Base-by-base conservation (phyloP, 83 land plant species). In the Isoetes engelmannii region DNA sequence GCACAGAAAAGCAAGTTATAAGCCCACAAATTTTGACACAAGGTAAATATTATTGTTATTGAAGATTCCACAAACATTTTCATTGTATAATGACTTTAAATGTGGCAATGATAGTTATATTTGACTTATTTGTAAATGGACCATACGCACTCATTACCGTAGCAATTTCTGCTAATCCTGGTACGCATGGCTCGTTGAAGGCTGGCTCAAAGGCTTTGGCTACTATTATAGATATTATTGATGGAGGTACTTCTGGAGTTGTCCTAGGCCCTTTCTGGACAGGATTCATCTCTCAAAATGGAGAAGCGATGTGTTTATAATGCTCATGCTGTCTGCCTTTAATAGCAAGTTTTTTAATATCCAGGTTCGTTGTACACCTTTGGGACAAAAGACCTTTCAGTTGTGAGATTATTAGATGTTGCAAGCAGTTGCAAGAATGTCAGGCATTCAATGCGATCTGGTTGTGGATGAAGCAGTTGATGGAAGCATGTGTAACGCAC, bases 111-210 rank as follows among this genome's bases (percentile, higher is more conserved):
- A 83, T 90, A 87, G 83, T 88, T 58, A 47, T 81, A 49, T 80
- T 87, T 49, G 96, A 92, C 28, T 60, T 82, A 63, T 80, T 88
- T 48, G 96, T 90, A 6, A 90, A 90, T 79, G 96, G 92, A 10
- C 96, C 96, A 5, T 90, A 90, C 48, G 76, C 96, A 3, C 85
- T 90, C n/a, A 90, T 90, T 45, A 88, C 96, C 5, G 87, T 89
- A n/a, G 96, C 96, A 44, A 92, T 90, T 49, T 84, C 96, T 45
- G 81, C 96, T 67, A 92, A 90, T 77, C 86, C 87, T 41, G 92
- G 96, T 37, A 82, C 92, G 0, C 85, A 88, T 64, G 79, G 75
- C 69, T 72, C 73, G 48, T 67, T 82, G 44, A 80, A 72, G 45
- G 96, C 89, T 21, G 86, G 84, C 51, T 79, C 92, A 0, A 77